phyloP scores from a whole-genome alignment of 1,284 basidiomycete genomes.

The Grifola frondosa region DNA sequence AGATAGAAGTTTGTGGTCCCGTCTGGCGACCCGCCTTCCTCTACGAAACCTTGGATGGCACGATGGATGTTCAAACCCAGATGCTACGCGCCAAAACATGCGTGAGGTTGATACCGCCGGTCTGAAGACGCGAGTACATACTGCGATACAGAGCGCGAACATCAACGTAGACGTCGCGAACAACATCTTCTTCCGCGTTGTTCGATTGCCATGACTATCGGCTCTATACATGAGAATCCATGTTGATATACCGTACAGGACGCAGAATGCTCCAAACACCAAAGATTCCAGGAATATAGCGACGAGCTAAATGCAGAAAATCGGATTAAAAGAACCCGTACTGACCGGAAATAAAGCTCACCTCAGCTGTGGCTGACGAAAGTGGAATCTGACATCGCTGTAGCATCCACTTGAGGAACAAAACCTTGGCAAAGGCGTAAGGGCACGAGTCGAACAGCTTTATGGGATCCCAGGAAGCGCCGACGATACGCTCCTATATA shows the following conservation, averaged over 20 bases:
- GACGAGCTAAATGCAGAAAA: constrained; percentile 9
- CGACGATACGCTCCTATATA: too few species aligned
- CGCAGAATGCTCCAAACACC: constrained; percentile 12
- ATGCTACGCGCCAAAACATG: constrained; percentile 1
- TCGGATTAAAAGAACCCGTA: background rate
- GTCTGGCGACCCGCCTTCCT: constrained; percentile 1
- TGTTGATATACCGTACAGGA: constrained; percentile 15
- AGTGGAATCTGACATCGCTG: background rate
- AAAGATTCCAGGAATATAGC: constrained; percentile 11
- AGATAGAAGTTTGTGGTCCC: constrained; percentile 8
- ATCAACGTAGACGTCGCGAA: constrained; percentile 12
- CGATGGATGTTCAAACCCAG: constrained; percentile 10
- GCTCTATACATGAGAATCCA: constrained; percentile 14
- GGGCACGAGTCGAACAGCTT: background rate
- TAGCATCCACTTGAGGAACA: too few species aligned
- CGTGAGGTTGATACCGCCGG: too few species aligned
- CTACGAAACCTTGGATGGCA: constrained; percentile 7
- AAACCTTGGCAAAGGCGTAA: background rate
- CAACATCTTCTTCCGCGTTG: constrained; percentile 10
- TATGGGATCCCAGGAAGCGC: too few species aligned
- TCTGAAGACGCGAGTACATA: constrained; percentile 1
- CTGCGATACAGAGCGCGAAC: constrained; percentile 12
- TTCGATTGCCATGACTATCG: constrained; percentile 14
- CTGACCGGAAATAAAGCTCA: background rate
- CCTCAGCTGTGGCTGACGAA: background rate